Base-by-base conservation (phyloP, 768 basidiomycete species). In the Sarcomyxa edulis region DNA sequence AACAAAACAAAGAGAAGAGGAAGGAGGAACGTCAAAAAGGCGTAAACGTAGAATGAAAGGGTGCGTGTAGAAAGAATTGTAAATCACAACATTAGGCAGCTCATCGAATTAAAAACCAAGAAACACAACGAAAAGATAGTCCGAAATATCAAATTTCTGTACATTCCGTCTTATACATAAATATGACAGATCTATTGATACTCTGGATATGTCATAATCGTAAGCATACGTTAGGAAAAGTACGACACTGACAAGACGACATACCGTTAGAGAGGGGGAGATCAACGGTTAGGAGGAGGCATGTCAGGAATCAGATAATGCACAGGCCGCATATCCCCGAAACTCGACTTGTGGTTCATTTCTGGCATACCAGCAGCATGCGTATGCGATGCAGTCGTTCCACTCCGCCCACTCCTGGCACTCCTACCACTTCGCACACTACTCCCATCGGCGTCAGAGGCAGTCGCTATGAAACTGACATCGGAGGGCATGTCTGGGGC, bases 271-370 rank as follows among this genome's bases (percentile, higher is more conserved):
- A 34, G 23, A 19, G 33, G 18, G 12, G 33, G 12, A 7, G 24
- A 24, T 51, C 45, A 51, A 27, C 35, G 49, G 48, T 46, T 51
- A 8, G 55, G 55, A 14, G 51, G 55, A 12, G 76, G 77, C 66
- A 78, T 65, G 48, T 79, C 77, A 7, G 77, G 77, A 28, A 79
- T 78, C 42, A 79, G 51, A 60, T 74, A 78, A 53, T 79, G 77
- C 43, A 79, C 46, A 18, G 65, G 64, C 30, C 62, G 61, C 8
- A 64, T 64, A 23, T 63, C 63, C 35, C 66, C 72, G 52, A 75
- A 63, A 53, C 68, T 71, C 27, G 56, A 54, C 52, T 71, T 71
- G 47, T 63, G 72, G 21, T 32, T n/a, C n/a, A n/a, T n/a, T n/a
- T n/a, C n/a, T n/a, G n/a, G n/a, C n/a, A n/a, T n/a, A n/a, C n/a